Evolutionary conservation across 2,329 filamentous ascomycete genomes (phyloP).

Genomic region (Ploettnerulaceae sp.): DNA sequence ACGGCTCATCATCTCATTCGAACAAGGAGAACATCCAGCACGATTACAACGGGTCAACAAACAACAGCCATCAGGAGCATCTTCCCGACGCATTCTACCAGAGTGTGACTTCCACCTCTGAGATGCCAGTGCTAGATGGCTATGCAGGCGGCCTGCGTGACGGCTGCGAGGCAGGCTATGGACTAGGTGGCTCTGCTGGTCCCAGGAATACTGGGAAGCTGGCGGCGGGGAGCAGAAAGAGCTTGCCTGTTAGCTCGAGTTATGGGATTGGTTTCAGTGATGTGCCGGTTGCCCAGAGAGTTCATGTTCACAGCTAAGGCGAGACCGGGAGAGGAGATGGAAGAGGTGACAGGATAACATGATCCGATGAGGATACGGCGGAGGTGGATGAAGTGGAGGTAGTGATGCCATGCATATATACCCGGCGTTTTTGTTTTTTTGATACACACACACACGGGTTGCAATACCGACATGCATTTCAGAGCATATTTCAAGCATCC

Average conservation of each 20-base stretch:
- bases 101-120: slow-evolving; percentile 16
- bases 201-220: slow-evolving; percentile 13
- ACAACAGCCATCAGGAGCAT: no score
- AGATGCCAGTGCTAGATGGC: slow-evolving; percentile 27
- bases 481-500: not conserved
- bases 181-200: slow-evolving; percentile 19
- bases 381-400: not conserved
- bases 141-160: slow-evolving; percentile 24
- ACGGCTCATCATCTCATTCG: slow-evolving; percentile 13
- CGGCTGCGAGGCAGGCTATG: slow-evolving; percentile 22
- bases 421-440: slow-evolving; percentile 5
- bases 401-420: slow-evolving; percentile 5
- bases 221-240: slow-evolving; percentile 11
- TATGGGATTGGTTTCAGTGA: slow-evolving; percentile 27
- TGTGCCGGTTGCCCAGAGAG: slow-evolving; percentile 24
- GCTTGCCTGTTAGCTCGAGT: slow-evolving; percentile 7
- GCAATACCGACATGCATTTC: no score
- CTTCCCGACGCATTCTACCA: slow-evolving; percentile 10
- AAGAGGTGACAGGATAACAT: not conserved
- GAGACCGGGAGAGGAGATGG: not conserved
- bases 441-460: not conserved
- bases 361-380: not conserved
- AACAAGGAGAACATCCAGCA: slow-evolving; percentile 13
- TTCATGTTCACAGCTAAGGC: not conserved
- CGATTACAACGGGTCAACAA: slow-evolving; percentile 21